A percentile compares a stretch with the other conserved stretches of the same genome.
These are phyloP conservation scores for Elaeagnus macrophylla DNA, from an alignment of 306 rosid genomes.

Conservation along the genomic window DNA sequence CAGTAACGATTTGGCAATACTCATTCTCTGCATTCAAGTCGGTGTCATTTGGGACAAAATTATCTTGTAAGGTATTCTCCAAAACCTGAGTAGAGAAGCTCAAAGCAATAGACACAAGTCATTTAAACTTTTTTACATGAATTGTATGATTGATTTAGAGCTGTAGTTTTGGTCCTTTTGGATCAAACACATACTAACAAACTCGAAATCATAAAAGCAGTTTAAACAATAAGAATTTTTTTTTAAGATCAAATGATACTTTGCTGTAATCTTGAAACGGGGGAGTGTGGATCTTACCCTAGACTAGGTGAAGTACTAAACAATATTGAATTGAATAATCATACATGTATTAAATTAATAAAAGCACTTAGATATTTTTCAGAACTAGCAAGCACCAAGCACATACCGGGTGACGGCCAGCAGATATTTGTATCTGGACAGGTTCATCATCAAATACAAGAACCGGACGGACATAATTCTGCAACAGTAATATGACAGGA, in stretches of 20 bases:
- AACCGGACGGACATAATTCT: conserved; percentile 72
- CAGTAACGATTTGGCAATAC: conserved; percentile 86
- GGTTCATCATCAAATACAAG: conserved; percentile 59
- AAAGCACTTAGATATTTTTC: background rate
- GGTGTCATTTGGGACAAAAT: conserved; percentile 90
- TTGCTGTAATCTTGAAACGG: too few species aligned
- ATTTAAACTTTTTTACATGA: background rate
- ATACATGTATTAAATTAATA: background rate
- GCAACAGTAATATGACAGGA: conserved; percentile 24
- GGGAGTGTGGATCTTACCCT: too few species aligned
- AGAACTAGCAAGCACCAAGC: conserved; percentile 14
- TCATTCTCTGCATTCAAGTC: conserved; percentile 52
- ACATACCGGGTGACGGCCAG: conserved; percentile 89
- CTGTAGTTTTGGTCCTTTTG: too few species aligned
- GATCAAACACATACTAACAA: too few species aligned
- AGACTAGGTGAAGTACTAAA: too few species aligned
- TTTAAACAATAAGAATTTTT: too few species aligned
- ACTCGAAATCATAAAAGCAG: background rate
- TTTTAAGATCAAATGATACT: too few species aligned
- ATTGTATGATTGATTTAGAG: too few species aligned
- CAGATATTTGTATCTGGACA: conserved; percentile 58
- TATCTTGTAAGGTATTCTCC: conserved; percentile 64
- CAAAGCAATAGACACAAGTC: conserved; percentile 21
- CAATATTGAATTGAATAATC: background rate
- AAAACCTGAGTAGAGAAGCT: conserved; percentile 53